Percentiles rank a stretch among this genome's conserved stretches.
These are phyloP conservation scores for Fusarium scirpi DNA, from an alignment of 2,329 filamentous ascomycete genomes.

Conservation along the genomic window DNA sequence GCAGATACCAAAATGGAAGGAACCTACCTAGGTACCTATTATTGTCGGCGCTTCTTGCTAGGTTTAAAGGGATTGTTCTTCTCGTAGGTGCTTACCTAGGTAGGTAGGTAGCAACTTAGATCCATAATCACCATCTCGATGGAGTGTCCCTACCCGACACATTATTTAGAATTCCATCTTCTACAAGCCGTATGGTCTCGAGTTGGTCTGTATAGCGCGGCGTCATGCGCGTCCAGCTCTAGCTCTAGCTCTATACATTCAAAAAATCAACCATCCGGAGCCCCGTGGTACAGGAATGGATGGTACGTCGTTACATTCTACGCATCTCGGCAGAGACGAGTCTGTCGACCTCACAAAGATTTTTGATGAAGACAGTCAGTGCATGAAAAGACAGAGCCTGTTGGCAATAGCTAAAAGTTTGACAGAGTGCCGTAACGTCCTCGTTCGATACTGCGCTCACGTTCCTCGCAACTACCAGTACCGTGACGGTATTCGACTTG, in stretches of 20 bases:
- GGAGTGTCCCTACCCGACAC: neutral
- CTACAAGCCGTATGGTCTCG: neutral
- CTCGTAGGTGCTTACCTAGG: neutral
- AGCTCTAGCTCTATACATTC: neutral
- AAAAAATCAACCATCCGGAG: neutral
- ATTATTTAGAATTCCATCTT: neutral
- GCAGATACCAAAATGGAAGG: neutral
- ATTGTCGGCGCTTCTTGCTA: neutral
- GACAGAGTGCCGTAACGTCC: constrained; percentile 60
- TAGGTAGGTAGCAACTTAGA: neutral
- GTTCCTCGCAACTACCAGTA: constrained; percentile 61
- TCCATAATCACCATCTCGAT: neutral
- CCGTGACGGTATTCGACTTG: constrained; percentile 58
- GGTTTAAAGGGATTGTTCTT: neutral
- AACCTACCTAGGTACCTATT: neutral
- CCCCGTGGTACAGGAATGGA: constrained; percentile 23
- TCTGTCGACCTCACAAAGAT: neutral
- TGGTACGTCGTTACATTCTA: neutral
- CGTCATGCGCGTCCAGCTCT: neutral
- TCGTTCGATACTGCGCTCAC: constrained; percentile 58
- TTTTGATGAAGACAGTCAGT: constrained; percentile 46
- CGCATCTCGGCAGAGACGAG: neutral
- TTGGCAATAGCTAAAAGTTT: constrained; percentile 1
- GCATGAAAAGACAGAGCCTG: neutral
- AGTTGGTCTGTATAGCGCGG: neutral